These are phyloP conservation scores for Abrus precatorius DNA, from an alignment of 306 rosid genomes.

Conservation along the genomic window DNA sequence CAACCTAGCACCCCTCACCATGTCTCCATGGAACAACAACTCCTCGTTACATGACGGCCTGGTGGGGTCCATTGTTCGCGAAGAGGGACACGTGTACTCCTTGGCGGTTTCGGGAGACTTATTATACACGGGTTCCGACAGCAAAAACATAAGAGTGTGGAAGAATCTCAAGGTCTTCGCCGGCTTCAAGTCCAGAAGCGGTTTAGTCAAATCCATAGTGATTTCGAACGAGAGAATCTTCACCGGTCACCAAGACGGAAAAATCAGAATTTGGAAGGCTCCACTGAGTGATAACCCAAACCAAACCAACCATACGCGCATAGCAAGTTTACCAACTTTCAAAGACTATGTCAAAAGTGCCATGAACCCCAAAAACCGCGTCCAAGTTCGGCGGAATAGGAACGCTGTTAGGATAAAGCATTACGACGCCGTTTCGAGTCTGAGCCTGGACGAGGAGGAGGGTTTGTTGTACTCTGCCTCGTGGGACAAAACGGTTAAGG, in stretches of 20 bases:
- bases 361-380: slow-evolving; percentile 66
- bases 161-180: slow-evolving; percentile 63
- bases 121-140: slow-evolving; percentile 79
- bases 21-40: slow-evolving; percentile 65
- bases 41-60: slow-evolving; percentile 45
- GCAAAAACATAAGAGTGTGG: slow-evolving; percentile 81
- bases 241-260: slow-evolving; percentile 86
- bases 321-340: slow-evolving; percentile 69
- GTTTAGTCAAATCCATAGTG: slow-evolving; percentile 70
- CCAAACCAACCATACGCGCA: background rate
- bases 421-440: background rate
- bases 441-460: background rate
- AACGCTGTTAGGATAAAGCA: background rate
- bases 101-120: slow-evolving; percentile 68
- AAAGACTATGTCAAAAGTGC: slow-evolving; percentile 63
- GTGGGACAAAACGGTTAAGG: background rate
- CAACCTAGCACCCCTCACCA: slow-evolving; percentile 53
- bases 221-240: slow-evolving; percentile 60
- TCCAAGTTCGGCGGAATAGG: slow-evolving; percentile 59
- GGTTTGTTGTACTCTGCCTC: background rate
- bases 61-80: slow-evolving; percentile 63
- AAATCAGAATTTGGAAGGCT: slow-evolving; percentile 75
- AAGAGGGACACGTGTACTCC: slow-evolving; percentile 80
- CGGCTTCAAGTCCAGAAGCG: slow-evolving; percentile 73
- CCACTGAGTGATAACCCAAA: slow-evolving; percentile 14